Conservation (phyloP, 768 basidiomycete species). For the Psilocybe azurescens region DNA sequence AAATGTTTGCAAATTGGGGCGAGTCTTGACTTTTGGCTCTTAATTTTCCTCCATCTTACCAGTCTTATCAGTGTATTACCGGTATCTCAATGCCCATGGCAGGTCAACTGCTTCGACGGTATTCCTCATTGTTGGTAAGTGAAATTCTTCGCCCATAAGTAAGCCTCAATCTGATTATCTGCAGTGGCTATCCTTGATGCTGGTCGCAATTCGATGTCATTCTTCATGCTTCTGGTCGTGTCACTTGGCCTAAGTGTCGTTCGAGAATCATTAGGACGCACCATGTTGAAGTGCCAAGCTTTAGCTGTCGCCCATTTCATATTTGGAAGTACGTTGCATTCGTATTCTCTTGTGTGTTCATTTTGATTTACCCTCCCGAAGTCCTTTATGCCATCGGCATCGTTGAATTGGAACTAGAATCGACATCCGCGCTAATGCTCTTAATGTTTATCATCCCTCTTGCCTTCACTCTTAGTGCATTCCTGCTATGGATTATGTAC, state of each 20-base stretch:
- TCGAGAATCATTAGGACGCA: conserved; percentile 81
- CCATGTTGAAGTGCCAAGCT: conserved; percentile 84
- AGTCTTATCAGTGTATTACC: conserved; percentile 75
- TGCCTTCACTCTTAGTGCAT: conserved; percentile 93
- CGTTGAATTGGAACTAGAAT: conserved; percentile 90
- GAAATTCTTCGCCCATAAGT: background rate
- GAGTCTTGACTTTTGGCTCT: conserved; percentile 23
- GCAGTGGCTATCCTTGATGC: conserved; percentile 94
- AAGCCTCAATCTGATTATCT: conserved; percentile 1
- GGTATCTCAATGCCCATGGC: conserved; percentile 91
- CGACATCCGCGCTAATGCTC: conserved; percentile 83
- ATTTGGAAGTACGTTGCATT: conserved; percentile 83
- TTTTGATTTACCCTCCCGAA: conserved; percentile 28
- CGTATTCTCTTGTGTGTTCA: background rate
- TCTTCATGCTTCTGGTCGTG: conserved; percentile 94
- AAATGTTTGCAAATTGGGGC: conserved; percentile 95
- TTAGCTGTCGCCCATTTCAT: conserved; percentile 88
- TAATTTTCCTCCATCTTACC: conserved; percentile 6
- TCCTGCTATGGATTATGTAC: conserved; percentile 96
- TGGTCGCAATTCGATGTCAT: conserved; percentile 90
- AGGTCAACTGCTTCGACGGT: conserved; percentile 74
- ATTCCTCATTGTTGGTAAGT: conserved; percentile 92
- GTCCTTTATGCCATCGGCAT: conserved; percentile 95
- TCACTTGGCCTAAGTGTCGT: conserved; percentile 93
- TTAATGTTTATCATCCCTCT: conserved; percentile 93